phyloP scores from a whole-genome alignment of 2,329 filamentous ascomycete species.

The Trichoderma sp. region DNA sequence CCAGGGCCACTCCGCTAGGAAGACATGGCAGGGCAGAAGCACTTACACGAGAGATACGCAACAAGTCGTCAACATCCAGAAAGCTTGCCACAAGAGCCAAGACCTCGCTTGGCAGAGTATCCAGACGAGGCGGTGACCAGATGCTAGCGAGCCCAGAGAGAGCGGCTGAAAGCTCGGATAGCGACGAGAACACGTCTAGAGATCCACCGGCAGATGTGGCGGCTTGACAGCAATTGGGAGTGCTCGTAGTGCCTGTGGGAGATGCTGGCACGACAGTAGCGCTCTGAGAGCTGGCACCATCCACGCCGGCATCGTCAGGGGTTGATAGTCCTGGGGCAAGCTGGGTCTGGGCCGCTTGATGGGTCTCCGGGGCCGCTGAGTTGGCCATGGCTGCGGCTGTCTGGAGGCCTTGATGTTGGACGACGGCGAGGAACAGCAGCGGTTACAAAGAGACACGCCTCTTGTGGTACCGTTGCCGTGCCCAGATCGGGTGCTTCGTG shows the following conservation, averaged over 20 bases:
- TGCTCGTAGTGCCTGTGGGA: neutral
- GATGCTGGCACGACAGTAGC: slow-evolving; percentile 24
- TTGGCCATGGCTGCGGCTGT: slow-evolving; percentile 30
- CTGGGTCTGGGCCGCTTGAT: slow-evolving; percentile 42
- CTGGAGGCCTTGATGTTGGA: slow-evolving; percentile 2
- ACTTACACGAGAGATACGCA: slow-evolving; percentile 59
- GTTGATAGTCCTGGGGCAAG: slow-evolving; percentile 36
- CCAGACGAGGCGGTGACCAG: slow-evolving; percentile 36
- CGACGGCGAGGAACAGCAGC: slow-evolving; percentile 12
- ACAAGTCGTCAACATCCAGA: slow-evolving; percentile 59
- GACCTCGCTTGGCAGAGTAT: slow-evolving; percentile 58
- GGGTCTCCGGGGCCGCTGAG: slow-evolving; percentile 36
- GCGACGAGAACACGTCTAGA: slow-evolving; percentile 15
- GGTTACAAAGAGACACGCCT: slow-evolving; percentile 6
- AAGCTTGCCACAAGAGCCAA: slow-evolving; percentile 58
- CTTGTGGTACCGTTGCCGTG: neutral
- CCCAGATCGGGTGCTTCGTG: neutral
- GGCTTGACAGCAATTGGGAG: slow-evolving; percentile 31
- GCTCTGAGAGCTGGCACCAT: slow-evolving; percentile 31
- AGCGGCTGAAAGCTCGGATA: slow-evolving; percentile 2
- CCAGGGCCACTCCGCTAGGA: slow-evolving; percentile 1
- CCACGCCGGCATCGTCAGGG: slow-evolving; percentile 21
- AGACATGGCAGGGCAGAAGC: slow-evolving; percentile 3
- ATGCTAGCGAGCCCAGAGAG: neutral
- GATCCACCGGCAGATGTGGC: slow-evolving; percentile 18